Conservation (phyloP, 129 eudicot genomes). For the Artemisia annua region DNA sequence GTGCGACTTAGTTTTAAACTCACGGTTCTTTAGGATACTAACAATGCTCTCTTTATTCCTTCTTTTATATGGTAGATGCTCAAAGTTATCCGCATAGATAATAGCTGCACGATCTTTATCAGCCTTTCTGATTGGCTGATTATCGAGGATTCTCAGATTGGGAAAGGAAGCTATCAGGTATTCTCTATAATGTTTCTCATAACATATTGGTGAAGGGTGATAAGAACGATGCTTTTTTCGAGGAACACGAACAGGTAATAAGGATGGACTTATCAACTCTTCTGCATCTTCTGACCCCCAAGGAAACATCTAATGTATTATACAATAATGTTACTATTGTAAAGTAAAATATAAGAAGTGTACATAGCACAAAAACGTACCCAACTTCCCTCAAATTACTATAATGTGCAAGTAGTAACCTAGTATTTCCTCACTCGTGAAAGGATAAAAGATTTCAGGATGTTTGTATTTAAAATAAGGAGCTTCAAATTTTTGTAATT, state of each 20-base stretch:
- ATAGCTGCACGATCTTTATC: conserved; percentile 67
- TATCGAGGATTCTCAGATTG: conserved; percentile 61
- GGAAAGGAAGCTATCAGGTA: conserved; percentile 82
- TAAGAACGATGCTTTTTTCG: conserved; percentile 51
- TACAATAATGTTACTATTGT: conserved; percentile 1
- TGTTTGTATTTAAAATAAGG: neutral
- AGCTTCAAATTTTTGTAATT: neutral
- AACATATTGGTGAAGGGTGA: conserved; percentile 93
- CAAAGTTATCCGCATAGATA: conserved; percentile 60
- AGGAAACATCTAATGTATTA: conserved; percentile 45
- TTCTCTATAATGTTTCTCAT: conserved; percentile 80
- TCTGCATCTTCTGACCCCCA: conserved; percentile 52
- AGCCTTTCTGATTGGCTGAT: conserved; percentile 55
- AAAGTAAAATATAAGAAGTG: neutral
- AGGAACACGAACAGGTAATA: conserved; percentile 25
- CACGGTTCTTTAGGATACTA: conserved; percentile 65
- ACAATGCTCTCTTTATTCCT: conserved; percentile 50
- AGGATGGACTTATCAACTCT: conserved; percentile 35
- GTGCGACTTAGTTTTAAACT: conserved; percentile 41
- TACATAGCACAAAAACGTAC: neutral
- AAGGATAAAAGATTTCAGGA: neutral
- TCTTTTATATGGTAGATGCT: conserved; percentile 77
- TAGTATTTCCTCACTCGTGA: neutral
- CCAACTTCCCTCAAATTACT: neutral
- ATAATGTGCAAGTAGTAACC: too few relatives aligned